A percentile compares a stretch with the other conserved stretches of the same genome.
phyloP scores from a whole-genome alignment of 129 eudicot genomes.

The Kitagawia praeruptora region DNA sequence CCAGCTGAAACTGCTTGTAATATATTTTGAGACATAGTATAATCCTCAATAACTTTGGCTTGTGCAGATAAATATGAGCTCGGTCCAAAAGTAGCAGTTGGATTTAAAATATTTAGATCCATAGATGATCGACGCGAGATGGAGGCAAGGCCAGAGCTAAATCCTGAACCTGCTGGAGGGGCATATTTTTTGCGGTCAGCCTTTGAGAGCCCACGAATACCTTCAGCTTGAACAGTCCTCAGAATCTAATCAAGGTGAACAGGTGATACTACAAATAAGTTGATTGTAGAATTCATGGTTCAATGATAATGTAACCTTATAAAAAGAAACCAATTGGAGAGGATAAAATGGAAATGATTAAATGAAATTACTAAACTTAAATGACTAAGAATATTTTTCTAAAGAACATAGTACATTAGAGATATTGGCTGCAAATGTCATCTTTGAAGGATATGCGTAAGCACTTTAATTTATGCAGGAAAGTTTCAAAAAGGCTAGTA shows the following conservation, averaged over 20 bases:
- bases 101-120: slow-evolving; percentile 38
- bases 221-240: slow-evolving; percentile 96
- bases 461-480: not conserved
- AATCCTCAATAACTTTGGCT: slow-evolving; percentile 85
- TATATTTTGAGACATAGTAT: slow-evolving; percentile 77
- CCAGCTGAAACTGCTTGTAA: slow-evolving; percentile 59
- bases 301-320: not conserved
- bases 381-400: not conserved
- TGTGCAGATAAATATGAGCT: slow-evolving; percentile 85
- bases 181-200: slow-evolving; percentile 76
- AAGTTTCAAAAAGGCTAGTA: not conserved
- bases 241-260: slow-evolving; percentile 37
- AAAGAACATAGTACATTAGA: not conserved
- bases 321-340: not conserved
- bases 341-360: not conserved
- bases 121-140: slow-evolving; percentile 58
- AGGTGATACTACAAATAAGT: not conserved
- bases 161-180: slow-evolving; percentile 99
- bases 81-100: slow-evolving; percentile 66
- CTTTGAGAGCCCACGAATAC: slow-evolving; percentile 78
- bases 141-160: slow-evolving; percentile 73
- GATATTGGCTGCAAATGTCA: not conserved
- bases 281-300: not conserved
- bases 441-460: not conserved
- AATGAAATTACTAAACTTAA: not conserved